Conservation (phyloP, 306 rosid species). For the Bauhinia variegata region DNA sequence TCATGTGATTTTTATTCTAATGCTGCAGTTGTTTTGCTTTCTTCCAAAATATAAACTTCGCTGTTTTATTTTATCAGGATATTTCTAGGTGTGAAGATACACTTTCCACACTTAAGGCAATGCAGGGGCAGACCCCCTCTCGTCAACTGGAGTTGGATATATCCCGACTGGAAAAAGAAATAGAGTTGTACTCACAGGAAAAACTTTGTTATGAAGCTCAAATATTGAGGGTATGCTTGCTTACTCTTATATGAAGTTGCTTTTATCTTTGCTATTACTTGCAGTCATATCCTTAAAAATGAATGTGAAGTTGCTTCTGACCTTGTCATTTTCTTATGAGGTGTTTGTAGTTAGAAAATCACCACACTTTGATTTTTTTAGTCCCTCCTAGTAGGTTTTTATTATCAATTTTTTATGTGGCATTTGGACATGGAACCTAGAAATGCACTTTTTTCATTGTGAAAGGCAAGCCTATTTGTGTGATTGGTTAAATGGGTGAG, state of each 20-base stretch:
- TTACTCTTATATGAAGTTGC: slow-evolving; percentile 11
- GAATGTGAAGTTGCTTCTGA: slow-evolving; percentile 2
- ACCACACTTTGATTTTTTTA: background rate
- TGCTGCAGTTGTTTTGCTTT: slow-evolving; percentile 20
- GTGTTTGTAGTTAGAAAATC: background rate
- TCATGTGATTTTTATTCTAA: slow-evolving; percentile 14
- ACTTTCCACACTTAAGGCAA: slow-evolving; percentile 73
- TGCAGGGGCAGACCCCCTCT: slow-evolving; percentile 72
- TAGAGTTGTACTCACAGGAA: slow-evolving; percentile 85
- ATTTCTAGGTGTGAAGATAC: slow-evolving; percentile 89
- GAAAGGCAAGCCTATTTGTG: slow-evolving; percentile 18
- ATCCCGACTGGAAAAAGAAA: slow-evolving; percentile 86
- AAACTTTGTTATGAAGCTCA: slow-evolving; percentile 94
- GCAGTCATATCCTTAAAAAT: slow-evolving; percentile 4
- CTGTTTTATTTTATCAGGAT: slow-evolving; percentile 58
- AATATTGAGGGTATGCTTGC: slow-evolving; percentile 73
- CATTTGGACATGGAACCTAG: slow-evolving; percentile 13
- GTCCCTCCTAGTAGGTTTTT: slow-evolving; percentile 17
- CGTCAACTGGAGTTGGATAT: slow-evolving; percentile 64
- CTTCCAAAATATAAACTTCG: slow-evolving; percentile 17
- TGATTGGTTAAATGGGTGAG: slow-evolving; percentile 29
- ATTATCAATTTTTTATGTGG: slow-evolving; percentile 27
- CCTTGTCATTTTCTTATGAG: slow-evolving; percentile 5
- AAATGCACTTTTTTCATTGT: slow-evolving; percentile 20
- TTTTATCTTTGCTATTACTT: slow-evolving; percentile 1